Evolutionary conservation across 257 asterid species (phyloP).

Genomic region (Echites panduratus): DNA sequence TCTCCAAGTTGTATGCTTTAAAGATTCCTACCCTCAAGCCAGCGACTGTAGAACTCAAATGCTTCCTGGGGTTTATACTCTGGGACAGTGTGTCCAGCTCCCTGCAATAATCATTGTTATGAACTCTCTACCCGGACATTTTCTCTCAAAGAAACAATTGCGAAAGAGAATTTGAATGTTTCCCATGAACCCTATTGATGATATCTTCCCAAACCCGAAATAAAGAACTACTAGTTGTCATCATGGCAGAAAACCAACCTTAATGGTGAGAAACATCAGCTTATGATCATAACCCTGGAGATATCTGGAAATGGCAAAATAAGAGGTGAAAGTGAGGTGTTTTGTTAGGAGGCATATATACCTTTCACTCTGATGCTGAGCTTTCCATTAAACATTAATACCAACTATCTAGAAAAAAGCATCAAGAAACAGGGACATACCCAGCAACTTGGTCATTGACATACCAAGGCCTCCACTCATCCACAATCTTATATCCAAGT

Average conservation of each 20-base stretch:
- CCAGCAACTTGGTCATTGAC: slow-evolving; percentile 74
- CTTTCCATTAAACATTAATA: no score
- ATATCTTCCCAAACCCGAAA: no score
- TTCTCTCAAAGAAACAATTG: neutral
- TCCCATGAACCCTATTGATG: neutral
- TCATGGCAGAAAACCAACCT: slow-evolving; percentile 37
- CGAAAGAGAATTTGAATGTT: neutral
- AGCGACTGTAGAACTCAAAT: slow-evolving; percentile 59
- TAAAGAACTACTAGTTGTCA: neutral
- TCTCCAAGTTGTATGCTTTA: slow-evolving; percentile 20
- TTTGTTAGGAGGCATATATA: no score
- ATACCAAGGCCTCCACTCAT: slow-evolving; percentile 84
- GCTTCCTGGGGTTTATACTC: slow-evolving; percentile 96
- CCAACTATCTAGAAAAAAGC: neutral
- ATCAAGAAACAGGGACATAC: slow-evolving; percentile 34
- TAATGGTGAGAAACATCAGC: slow-evolving; percentile 76
- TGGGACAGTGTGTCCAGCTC: slow-evolving; percentile 90
- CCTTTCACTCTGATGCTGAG: no score
- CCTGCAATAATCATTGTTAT: slow-evolving; percentile 34
- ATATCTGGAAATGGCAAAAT: slow-evolving; percentile 38
- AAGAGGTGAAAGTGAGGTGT: no score
- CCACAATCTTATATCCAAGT: slow-evolving; percentile 62
- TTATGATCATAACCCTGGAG: slow-evolving; percentile 69
- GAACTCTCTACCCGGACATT: neutral
- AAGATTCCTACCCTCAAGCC: slow-evolving; percentile 53